Conservation (phyloP, 257 asterid species). For the Nicotiana attenuata region DNA sequence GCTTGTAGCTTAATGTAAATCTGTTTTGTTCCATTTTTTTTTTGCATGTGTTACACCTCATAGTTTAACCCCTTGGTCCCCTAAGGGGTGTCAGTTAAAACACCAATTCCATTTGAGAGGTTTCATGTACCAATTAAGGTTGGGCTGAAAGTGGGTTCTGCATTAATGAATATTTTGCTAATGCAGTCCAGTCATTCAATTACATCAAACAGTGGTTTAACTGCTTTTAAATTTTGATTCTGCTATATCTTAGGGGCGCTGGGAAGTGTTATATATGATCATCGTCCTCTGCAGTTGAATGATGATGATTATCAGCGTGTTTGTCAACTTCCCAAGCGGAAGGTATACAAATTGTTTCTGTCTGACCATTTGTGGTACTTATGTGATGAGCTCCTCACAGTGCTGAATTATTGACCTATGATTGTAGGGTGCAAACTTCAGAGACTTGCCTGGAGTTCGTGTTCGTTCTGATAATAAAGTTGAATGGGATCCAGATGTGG, state of each 20-base stretch:
- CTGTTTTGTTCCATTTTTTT: too few relatives aligned
- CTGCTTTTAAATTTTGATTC: too few relatives aligned
- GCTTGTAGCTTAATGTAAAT: too few relatives aligned
- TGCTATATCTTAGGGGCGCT: too few relatives aligned
- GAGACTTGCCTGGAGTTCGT: constrained; percentile 34
- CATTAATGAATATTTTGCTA: too few relatives aligned
- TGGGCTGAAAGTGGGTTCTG: too few relatives aligned
- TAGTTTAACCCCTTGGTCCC: background rate
- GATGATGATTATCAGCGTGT: constrained; percentile 34
- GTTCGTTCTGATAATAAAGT: constrained; percentile 18
- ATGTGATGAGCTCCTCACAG: background rate
- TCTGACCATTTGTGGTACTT: background rate
- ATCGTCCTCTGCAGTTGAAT: too few relatives aligned
- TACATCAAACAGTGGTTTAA: too few relatives aligned
- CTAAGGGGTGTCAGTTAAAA: background rate
- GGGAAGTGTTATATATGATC: too few relatives aligned
- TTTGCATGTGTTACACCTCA: background rate
- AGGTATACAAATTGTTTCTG: constrained; percentile 16
- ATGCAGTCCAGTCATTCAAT: too few relatives aligned
- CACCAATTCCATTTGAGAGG: too few relatives aligned
- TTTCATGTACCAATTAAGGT: too few relatives aligned
- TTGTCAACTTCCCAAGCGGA: constrained; percentile 26
- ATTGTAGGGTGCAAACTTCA: constrained; percentile 36
- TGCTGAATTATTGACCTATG: background rate
- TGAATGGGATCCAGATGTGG: constrained; percentile 19